Percentiles rank a stretch among this genome's conserved stretches.
Evolutionary conservation across 2,329 filamentous ascomycete genomes (phyloP).

Genomic region (Mollisia scopiformis): DNA sequence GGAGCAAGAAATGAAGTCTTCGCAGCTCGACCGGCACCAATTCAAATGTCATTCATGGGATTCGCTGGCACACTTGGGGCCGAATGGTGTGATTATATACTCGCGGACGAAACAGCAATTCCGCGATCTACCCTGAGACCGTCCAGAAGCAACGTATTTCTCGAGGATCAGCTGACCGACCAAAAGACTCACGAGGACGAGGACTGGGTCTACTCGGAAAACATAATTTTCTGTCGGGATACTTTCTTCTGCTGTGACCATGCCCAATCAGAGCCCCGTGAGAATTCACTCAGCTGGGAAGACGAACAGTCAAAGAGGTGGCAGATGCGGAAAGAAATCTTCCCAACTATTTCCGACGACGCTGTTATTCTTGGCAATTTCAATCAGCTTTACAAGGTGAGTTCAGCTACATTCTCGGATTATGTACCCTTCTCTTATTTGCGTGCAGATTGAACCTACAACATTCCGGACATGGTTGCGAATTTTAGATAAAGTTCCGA

Average conservation of each 20-base stretch:
- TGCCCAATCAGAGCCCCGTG: conserved; percentile 79
- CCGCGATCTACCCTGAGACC: conserved; percentile 81
- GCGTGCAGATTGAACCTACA: conserved; percentile 83
- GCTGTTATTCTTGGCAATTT: conserved; percentile 95
- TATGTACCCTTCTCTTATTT: neutral
- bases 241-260: conserved; percentile 99
- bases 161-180: conserved; percentile 72
- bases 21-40: conserved; percentile 88
- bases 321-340: conserved; percentile 91
- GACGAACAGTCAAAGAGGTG: conserved; percentile 82
- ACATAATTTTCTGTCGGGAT: conserved; percentile 90
- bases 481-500: conserved; percentile 82
- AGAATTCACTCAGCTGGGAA: conserved; percentile 74
- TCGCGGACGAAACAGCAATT: conserved; percentile 87
- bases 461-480: conserved; percentile 96
- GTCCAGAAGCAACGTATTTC: conserved; percentile 71
- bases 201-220: conserved; percentile 95
- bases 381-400: conserved; percentile 97
- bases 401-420: conserved; percentile 23
- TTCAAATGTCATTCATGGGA: conserved; percentile 99
- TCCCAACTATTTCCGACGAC: conserved; percentile 80
- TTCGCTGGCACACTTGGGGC: conserved; percentile 95
- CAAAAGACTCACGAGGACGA: conserved; percentile 63
- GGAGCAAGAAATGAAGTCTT: conserved; percentile 98
- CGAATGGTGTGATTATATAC: conserved; percentile 97